Percentiles rank a stretch among this genome's conserved stretches.
These are phyloP conservation scores for Orbilia quercus DNA, from an alignment of 2,329 filamentous ascomycete genomes.

Conservation along the genomic window DNA sequence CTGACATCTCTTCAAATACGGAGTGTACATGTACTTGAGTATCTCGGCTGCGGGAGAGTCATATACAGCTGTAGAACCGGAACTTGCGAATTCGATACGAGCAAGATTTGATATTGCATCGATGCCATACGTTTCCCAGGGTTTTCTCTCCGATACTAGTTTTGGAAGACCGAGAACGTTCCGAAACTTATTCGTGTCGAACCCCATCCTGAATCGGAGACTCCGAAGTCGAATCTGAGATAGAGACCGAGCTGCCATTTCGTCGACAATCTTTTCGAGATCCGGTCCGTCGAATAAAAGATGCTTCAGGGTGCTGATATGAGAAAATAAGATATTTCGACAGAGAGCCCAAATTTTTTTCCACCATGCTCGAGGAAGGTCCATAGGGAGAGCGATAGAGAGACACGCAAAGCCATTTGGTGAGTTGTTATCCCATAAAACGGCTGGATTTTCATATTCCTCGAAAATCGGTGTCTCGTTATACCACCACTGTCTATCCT, in stretches of 20 bases:
- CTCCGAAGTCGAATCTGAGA: slow-evolving; percentile 12
- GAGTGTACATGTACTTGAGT: slow-evolving; percentile 19
- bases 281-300: slow-evolving; percentile 37
- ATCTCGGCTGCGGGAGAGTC: not conserved
- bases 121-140: not conserved
- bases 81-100: slow-evolving; percentile 19
- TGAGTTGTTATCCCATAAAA: not conserved
- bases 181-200: slow-evolving; percentile 14
- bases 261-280: slow-evolving; percentile 17
- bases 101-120: slow-evolving; percentile 24
- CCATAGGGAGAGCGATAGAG: slow-evolving; percentile 35
- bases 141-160: not conserved
- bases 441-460: slow-evolving; percentile 19
- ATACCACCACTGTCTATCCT: slow-evolving; percentile 21
- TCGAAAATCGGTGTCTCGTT: slow-evolving; percentile 38
- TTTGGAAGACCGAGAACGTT: slow-evolving; percentile 9
- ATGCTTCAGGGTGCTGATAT: slow-evolving; percentile 29
- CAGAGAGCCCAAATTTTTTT: slow-evolving; percentile 36
- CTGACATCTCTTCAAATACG: slow-evolving; percentile 21
- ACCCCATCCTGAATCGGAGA: slow-evolving; percentile 26
- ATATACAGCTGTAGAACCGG: too few species aligned
- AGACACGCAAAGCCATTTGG: slow-evolving; percentile 31
- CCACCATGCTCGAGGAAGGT: slow-evolving; percentile 28
- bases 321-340: slow-evolving; percentile 10
- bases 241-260: slow-evolving; percentile 7